phyloP scores from a whole-genome alignment of 1,284 basidiomycete species.

The Ceratobasidium sp. region DNA sequence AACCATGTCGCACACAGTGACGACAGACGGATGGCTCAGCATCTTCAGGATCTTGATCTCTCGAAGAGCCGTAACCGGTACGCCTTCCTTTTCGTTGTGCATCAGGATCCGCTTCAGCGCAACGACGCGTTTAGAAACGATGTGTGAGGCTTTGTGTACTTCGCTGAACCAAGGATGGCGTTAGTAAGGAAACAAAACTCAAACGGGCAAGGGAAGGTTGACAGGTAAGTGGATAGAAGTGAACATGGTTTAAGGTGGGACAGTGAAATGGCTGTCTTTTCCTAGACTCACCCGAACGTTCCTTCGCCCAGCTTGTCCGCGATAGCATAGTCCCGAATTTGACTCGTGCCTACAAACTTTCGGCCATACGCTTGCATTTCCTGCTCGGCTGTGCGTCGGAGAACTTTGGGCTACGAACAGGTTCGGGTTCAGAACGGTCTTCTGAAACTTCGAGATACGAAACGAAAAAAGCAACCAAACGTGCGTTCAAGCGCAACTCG shows the following conservation, averaged over 20 bases:
- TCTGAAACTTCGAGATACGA: too few relatives aligned
- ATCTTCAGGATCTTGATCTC: conserved; percentile 98
- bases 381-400: conserved; percentile 66
- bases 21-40: conserved; percentile 85
- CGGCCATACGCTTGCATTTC: conserved; percentile 74
- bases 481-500: too few relatives aligned
- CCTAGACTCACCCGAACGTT: conserved; percentile 88
- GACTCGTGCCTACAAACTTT: conserved; percentile 79
- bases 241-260: too few relatives aligned
- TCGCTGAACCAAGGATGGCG: conserved; percentile 63
- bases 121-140: conserved; percentile 65
- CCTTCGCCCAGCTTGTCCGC: conserved; percentile 92
- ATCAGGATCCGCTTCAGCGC: conserved; percentile 95
- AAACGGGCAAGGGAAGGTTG: background rate
- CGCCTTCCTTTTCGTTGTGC: conserved; percentile 95
- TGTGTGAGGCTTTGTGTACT: conserved; percentile 86
- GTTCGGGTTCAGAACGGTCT: too few relatives aligned
- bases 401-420: conserved; percentile 47
- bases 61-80: conserved; percentile 96
- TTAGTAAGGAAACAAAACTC: background rate
- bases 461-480: too few relatives aligned
- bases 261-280: too few relatives aligned
- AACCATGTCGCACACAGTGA: conserved; percentile 94
- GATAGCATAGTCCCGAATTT: conserved; percentile 79
- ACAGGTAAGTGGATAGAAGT: background rate